Base-by-base conservation (phyloP, 495 filamentous ascomycete species). In the Lepidopterella palustris region DNA sequence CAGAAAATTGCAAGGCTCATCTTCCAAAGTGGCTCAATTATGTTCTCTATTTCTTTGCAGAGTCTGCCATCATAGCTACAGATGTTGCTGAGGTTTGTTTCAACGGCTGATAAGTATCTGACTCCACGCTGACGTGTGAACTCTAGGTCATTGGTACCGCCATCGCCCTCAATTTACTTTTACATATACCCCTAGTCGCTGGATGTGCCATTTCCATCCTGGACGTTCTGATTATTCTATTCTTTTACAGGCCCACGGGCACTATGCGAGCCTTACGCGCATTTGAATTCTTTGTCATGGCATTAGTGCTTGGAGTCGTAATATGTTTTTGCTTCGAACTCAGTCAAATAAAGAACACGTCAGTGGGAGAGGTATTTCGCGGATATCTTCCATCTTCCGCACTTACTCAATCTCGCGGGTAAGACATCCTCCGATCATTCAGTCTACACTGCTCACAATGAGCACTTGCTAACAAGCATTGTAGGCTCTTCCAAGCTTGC, bases 81-180 rank as follows among this genome's bases (percentile, higher is more conserved):
- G 89, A 95, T 73, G 92, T 96, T 70, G 90, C 91, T 45, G 91
- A 96, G 80, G 83, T 68, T 40, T 11, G 55, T 42, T 24, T 51
- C 39, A 8, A 24, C 26, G 21, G 54, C 18, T 28, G n/a, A 47
- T 23, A n/a, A 42, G 3, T 21, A 18, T 10, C 39, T 54, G 11
- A 20, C 39, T 29, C 13, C 45, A 35, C 15, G 49, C 28, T 24
- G 10, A 0, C 58, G n/a, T n/a, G n/a, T n/a, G n/a, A n/a, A n/a
- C n/a, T n/a, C n/a, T n/a, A 89, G 87, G 89, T 96, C 32, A 89
- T 95, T 61, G 91, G 91, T 39, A 92, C 88, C 1, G 90, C 91
- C 2, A 96, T 96, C 67, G 88, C 88, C n/a, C 77, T 95, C 57
- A 93, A 95, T 67, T 73, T 96, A 11, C 80, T 96, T 3, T 74